Conservation (phyloP, 1,284 basidiomycete species). For the Fistulina hepatica region DNA sequence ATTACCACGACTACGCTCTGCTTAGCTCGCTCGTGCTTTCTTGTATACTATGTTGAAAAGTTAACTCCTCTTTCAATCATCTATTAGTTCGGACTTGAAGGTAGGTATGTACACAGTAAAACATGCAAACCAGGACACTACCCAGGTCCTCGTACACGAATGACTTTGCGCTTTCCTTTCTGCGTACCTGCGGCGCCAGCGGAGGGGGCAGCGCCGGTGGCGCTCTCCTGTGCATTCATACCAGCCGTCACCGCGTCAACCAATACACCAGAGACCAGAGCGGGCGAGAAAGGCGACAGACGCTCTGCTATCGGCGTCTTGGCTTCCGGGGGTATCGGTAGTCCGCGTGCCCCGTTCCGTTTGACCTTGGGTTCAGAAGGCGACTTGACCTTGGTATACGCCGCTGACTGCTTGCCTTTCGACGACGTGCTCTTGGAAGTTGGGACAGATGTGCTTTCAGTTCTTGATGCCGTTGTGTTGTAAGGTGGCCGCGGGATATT, state of each 20-base stretch:
- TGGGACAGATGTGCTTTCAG: constrained; percentile 10
- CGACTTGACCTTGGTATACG: constrained; percentile 26
- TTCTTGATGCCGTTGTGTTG: constrained; percentile 23
- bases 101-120: no score
- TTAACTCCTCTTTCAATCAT: no score
- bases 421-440: constrained; percentile 14
- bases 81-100: no score
- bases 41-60: no score
- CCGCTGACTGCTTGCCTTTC: constrained; percentile 28
- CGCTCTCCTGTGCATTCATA: constrained; percentile 50
- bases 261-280: constrained; percentile 59
- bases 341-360: constrained; percentile 3
- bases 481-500: constrained; percentile 62
- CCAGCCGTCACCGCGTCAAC: constrained; percentile 72
- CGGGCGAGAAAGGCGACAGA: constrained; percentile 58
- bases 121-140: no score
- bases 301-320: constrained; percentile 42
- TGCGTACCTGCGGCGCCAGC: constrained; percentile 30
- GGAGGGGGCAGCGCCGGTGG: constrained; percentile 20
- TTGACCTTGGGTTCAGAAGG: constrained; percentile 20
- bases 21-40: no score
- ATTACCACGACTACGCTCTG: no score
- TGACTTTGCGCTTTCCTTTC: constrained; percentile 70
- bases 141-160: constrained; percentile 67
- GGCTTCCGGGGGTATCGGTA: constrained; percentile 33